These are phyloP conservation scores for Pelagophyceae sp. DNA, from an alignment of 352 stramenopile genomes.

Conservation along the genomic window DNA sequence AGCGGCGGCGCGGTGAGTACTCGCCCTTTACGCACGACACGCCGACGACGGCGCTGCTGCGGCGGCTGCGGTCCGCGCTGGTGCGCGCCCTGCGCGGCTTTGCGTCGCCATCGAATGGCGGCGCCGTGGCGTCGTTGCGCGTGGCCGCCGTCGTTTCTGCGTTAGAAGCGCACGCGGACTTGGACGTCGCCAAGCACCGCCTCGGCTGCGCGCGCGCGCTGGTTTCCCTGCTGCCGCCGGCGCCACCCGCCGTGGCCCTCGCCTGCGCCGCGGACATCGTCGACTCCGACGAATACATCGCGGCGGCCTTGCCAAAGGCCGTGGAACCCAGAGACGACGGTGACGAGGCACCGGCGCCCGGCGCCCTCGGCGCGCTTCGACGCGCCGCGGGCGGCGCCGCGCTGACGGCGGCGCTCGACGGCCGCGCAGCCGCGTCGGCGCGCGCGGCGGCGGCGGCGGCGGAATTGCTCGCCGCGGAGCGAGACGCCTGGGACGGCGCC, in stretches of 20 bases:
- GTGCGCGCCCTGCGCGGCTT: not conserved
- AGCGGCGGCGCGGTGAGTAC: not conserved
- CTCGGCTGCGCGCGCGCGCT: not conserved
- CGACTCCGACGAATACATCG: not conserved
- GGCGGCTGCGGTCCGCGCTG: not conserved
- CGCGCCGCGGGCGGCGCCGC: not conserved
- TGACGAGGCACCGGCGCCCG: not conserved
- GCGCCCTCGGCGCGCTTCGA: not conserved
- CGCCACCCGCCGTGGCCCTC: not conserved
- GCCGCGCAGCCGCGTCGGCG: not conserved
- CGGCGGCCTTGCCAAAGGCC: not conserved
- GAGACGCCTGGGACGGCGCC: not conserved
- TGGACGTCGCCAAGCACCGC: not conserved
- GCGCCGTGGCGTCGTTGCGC: not conserved
- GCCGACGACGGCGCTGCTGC: not conserved
- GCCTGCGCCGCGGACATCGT: not conserved
- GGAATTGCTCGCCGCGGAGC: no score
- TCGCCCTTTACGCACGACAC: not conserved
- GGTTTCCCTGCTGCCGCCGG: not conserved
- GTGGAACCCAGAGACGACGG: not conserved
- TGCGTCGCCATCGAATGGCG: not conserved
- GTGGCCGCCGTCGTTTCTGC: not conserved
- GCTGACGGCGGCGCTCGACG: not conserved
- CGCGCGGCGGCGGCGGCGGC: not conserved
- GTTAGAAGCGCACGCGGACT: not conserved